Evolutionary conservation across 1,284 basidiomycete species (phyloP).

Genomic region (Anthracocystis panici-leucophaei): DNA sequence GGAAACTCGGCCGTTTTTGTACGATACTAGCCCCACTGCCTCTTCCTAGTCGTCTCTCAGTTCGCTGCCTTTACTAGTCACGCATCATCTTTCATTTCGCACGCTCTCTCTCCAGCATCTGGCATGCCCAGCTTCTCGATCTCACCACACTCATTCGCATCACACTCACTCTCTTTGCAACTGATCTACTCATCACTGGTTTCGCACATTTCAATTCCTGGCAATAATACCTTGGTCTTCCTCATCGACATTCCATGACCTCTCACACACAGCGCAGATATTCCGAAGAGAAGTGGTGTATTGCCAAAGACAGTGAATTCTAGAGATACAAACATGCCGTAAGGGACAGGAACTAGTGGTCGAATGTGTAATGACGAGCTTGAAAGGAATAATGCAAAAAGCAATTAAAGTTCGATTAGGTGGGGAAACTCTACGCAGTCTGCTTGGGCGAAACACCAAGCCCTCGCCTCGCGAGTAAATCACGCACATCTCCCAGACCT

Average conservation of each 20-base stretch:
- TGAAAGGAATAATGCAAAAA: conserved; percentile 8
- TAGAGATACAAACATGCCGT: conserved; percentile 1
- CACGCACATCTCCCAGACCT: conserved; percentile 60
- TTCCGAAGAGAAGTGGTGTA: background rate
- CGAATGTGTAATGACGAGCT: background rate
- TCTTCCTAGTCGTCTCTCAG: background rate
- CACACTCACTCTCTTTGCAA: background rate
- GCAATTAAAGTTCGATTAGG: background rate
- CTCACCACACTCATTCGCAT: background rate
- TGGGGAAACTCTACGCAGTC: background rate
- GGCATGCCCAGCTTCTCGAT: background rate
- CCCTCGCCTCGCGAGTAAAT: conserved; percentile 54
- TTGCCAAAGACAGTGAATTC: conserved; percentile 3
- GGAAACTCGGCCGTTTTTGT: conserved; percentile 34
- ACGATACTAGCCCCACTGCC: conserved; percentile 18
- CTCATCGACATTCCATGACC: background rate
- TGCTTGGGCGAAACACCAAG: conserved; percentile 54
- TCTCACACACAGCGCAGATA: background rate
- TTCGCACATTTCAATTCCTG: background rate
- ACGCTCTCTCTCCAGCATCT: background rate
- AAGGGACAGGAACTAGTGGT: background rate
- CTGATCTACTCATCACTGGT: background rate
- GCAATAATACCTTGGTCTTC: background rate
- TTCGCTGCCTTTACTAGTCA: background rate
- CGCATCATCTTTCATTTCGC: background rate